phyloP scores from a whole-genome alignment of 2,329 filamentous ascomycete species.

The Xylaria sp. region DNA sequence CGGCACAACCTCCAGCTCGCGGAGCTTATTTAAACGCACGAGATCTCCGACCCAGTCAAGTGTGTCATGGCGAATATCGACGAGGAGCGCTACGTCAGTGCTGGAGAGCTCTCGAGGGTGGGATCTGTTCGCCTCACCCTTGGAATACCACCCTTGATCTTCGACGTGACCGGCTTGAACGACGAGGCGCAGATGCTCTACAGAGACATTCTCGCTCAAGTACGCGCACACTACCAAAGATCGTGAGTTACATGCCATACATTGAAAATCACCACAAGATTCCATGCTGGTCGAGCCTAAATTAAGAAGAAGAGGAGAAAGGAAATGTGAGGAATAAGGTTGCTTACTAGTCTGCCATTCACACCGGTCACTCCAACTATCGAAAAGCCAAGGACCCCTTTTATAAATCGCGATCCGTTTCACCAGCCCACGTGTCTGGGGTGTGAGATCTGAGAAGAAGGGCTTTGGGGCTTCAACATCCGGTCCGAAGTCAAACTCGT shows the following conservation, averaged over 20 bases:
- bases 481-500: conserved; percentile 69
- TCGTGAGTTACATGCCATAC: neutral
- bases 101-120: conserved; percentile 55
- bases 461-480: conserved; percentile 70
- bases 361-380: conserved; percentile 62
- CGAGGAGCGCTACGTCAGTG: conserved; percentile 60
- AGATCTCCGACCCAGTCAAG: conserved; percentile 70
- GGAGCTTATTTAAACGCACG: conserved; percentile 60
- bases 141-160: neutral
- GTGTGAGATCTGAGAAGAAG: conserved; percentile 68
- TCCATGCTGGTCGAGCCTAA: neutral
- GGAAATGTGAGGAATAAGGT: neutral
- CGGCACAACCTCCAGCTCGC: conserved; percentile 62
- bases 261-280: neutral
- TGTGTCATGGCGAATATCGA: conserved; percentile 58
- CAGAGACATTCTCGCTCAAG: conserved; percentile 52
- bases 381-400: conserved; percentile 60
- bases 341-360: conserved; percentile 59
- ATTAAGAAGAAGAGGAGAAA: neutral
- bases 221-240: conserved; percentile 56
- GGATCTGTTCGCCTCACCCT: conserved; percentile 45
- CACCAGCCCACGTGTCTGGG: conserved; percentile 59
- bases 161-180: conserved; percentile 65
- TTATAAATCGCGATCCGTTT: conserved; percentile 65
- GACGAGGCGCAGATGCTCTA: conserved; percentile 61